Base-by-base conservation (phyloP, 768 basidiomycete species). In the Polyporus arcularius region DNA sequence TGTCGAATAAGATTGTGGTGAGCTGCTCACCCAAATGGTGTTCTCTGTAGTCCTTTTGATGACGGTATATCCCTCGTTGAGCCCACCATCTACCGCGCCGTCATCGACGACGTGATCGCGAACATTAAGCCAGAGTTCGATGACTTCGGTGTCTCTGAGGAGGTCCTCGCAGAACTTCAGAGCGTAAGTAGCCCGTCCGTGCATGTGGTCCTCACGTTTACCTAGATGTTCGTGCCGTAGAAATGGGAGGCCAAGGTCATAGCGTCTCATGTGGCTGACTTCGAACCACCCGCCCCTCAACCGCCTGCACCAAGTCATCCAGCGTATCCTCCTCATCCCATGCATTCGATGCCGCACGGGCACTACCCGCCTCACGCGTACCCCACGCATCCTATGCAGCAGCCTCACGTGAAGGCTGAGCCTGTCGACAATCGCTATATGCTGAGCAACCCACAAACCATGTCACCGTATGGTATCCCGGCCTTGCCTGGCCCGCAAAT, bases 1-100 rank as follows among this genome's bases (percentile, higher is more conserved):
- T 96, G 94, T 95, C 94, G 62, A 96, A 96, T 89, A 96, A 96
- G 83, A 93, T 94, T 82, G 94, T 96, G 87, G 94, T 95, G 85
- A 92, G 91, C 89, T 86, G 79, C 82, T 85, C 86, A 83, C 83
- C 75, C 79, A 76, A 81, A 76, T 77, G 76, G 76, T 76, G 75
- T 78, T 74, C 73, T 62, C 77, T 79, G 82, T 84, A 84, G 82
- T 79, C 21, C 61, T 50, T 40, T 54, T 66, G 55, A 66, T 64
- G 65, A 64, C 62, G 30, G 55, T 49, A 57, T 38, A 55, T 71
- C 77, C 51, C 65, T 66, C 59, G 75, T 82, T 85, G 87, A 96
- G 94, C 94, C 94, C 72, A 70, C 76, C 67, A 90, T 93, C 68
- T 99, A 99, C 77, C 92, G 96, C 65, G 74, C 85, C 60, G 90